Percentiles rank a stretch among this genome's conserved stretches.
Evolutionary conservation across 495 filamentous ascomycete species (phyloP).

Genomic region (Daldinia grandis): DNA sequence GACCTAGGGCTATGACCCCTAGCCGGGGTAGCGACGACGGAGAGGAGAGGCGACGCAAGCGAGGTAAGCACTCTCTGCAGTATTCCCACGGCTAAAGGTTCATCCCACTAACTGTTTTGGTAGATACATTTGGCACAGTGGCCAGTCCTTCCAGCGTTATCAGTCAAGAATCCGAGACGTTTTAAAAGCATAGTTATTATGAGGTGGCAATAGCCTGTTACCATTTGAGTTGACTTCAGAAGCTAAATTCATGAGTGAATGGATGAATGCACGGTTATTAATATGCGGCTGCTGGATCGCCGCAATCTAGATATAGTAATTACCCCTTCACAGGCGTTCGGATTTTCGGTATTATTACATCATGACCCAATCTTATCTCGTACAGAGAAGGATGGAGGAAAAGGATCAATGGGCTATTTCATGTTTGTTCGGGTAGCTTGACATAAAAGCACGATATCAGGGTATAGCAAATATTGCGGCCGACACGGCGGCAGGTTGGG

Average conservation of each 20-base stretch:
- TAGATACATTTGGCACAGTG: conserved; percentile 64
- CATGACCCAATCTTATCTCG: conserved; percentile 11
- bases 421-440: conserved; percentile 10
- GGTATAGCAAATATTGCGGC: conserved; percentile 12
- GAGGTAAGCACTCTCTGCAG: conserved; percentile 49
- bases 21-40: conserved; percentile 50
- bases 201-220: conserved; percentile 35
- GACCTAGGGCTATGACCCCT: conserved; percentile 63
- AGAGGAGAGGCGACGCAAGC: conserved; percentile 57
- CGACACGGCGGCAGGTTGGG: conserved; percentile 5
- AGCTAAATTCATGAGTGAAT: conserved; percentile 28
- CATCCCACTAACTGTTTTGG: conserved; percentile 11
- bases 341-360: conserved; percentile 20
- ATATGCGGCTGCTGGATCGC: conserved; percentile 39
- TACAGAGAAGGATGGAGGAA: conserved; percentile 17
- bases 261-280: conserved; percentile 28
- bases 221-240: conserved; percentile 44
- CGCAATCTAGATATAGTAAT: conserved; percentile 40
- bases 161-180: conserved; percentile 62
- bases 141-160: conserved; percentile 48
- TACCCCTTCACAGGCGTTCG: conserved; percentile 25
- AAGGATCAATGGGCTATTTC: neutral
- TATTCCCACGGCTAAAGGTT: neutral
- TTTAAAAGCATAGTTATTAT: conserved; percentile 50
- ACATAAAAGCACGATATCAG: conserved; percentile 10